phyloP scores from a whole-genome alignment of 179 eudicot genomes.

The Patellifolia procumbens region DNA sequence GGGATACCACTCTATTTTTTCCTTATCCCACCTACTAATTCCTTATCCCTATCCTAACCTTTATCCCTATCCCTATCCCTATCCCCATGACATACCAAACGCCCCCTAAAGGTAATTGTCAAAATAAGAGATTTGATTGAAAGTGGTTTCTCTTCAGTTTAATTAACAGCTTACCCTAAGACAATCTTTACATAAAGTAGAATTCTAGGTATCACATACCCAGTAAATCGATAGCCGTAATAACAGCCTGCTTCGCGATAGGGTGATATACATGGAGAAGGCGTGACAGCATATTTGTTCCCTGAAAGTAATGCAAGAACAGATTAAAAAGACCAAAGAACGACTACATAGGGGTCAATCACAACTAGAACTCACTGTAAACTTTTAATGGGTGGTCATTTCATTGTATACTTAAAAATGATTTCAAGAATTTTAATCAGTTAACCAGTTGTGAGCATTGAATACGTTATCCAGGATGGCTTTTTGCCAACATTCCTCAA shows the following conservation, averaged over 20 bases:
- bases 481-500: too few relatives aligned
- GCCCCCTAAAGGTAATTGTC: not conserved
- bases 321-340: not conserved
- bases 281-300: conserved; percentile 91
- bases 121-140: not conserved
- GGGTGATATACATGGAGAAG: conserved; percentile 97
- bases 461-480: too few relatives aligned
- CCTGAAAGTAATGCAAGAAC: conserved; percentile 49
- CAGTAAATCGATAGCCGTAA: conserved; percentile 89
- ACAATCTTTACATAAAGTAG: not conserved
- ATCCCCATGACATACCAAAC: too few relatives aligned
- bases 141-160: not conserved
- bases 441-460: too few relatives aligned
- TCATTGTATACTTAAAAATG: too few relatives aligned
- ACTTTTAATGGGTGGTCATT: too few relatives aligned
- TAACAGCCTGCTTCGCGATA: conserved; percentile 96
- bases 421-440: too few relatives aligned
- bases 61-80: too few relatives aligned
- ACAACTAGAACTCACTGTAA: too few relatives aligned
- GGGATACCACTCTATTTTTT: too few relatives aligned
- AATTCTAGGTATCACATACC: conserved; percentile 50
- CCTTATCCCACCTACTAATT: too few relatives aligned
- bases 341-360: not conserved
- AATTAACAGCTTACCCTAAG: not conserved
- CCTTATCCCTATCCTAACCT: too few relatives aligned